Evolutionary conservation across 1,284 basidiomycete genomes (phyloP).

Genomic region (Waitea zeae): DNA sequence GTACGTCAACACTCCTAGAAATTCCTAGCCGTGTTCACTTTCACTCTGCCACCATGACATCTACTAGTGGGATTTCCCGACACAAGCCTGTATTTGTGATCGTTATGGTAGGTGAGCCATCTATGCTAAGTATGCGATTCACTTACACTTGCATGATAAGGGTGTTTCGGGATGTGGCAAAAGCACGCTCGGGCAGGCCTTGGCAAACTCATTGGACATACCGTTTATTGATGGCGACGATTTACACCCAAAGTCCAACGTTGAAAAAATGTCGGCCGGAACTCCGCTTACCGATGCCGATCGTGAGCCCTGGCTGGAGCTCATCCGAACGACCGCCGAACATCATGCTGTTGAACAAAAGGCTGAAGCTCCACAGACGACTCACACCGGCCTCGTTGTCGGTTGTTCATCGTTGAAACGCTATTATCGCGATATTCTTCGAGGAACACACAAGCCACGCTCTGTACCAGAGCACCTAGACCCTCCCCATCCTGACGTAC

Average conservation of each 20-base stretch:
- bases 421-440: slow-evolving; percentile 68
- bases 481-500: slow-evolving; percentile 10
- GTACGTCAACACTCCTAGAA: too few relatives aligned
- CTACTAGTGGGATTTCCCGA: too few relatives aligned
- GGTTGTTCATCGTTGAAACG: slow-evolving; percentile 80
- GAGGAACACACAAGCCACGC: slow-evolving; percentile 27
- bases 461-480: slow-evolving; percentile 14
- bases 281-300: slow-evolving; percentile 72
- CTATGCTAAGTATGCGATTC: too few relatives aligned
- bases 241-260: slow-evolving; percentile 68
- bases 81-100: too few relatives aligned
- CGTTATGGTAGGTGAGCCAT: too few relatives aligned
- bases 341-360: slow-evolving; percentile 23
- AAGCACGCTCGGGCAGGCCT: slow-evolving; percentile 60
- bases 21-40: too few relatives aligned
- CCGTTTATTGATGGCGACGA: slow-evolving; percentile 87
- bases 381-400: slow-evolving; percentile 42
- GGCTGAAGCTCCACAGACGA: slow-evolving; percentile 10
- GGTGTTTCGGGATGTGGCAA: slow-evolving; percentile 80
- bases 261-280: slow-evolving; percentile 79
- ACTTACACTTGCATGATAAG: too few relatives aligned
- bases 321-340: slow-evolving; percentile 54
- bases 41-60: too few relatives aligned
- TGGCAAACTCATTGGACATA: slow-evolving; percentile 41
- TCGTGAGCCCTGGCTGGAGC: slow-evolving; percentile 72